Conservation (phyloP, 352 stramenopile genomes). For the Phytophthora capsici region DNA sequence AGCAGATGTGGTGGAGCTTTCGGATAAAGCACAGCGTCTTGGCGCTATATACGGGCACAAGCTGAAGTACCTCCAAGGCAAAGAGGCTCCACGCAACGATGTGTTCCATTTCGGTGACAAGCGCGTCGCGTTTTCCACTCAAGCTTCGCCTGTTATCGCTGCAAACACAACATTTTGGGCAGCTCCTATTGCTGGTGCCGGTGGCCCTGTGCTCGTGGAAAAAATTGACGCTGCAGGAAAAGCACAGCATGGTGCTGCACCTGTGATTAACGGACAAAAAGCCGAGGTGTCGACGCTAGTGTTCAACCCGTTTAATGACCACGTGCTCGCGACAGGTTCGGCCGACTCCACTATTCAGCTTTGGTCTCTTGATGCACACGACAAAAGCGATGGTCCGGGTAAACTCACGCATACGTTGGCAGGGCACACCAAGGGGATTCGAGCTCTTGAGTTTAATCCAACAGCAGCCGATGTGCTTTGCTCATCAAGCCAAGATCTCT, state of each 20-base stretch:
- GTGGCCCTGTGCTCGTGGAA: conserved; percentile 72
- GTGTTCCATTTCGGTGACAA: conserved; percentile 63
- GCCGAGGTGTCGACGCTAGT: conserved; percentile 63
- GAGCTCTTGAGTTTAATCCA: conserved; percentile 72
- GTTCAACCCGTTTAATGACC: conserved; percentile 65
- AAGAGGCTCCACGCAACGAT: conserved; percentile 60
- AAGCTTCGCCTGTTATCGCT: conserved; percentile 52
- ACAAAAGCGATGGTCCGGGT: conserved; percentile 7
- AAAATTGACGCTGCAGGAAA: conserved; percentile 51
- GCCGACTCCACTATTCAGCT: conserved; percentile 67
- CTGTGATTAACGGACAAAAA: conserved; percentile 75
- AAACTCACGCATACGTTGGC: conserved; percentile 36
- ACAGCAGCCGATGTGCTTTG: conserved; percentile 65
- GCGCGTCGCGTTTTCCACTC: conserved; percentile 44
- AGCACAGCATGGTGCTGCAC: conserved; percentile 42
- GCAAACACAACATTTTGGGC: conserved; percentile 70
- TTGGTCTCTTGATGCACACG: conserved; percentile 49
- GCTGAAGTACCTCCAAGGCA: conserved; percentile 82
- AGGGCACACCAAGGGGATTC: conserved; percentile 62
- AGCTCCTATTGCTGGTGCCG: conserved; percentile 56
- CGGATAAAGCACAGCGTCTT: conserved; percentile 71
- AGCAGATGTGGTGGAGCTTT: conserved; percentile 44
- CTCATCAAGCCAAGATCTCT: conserved; percentile 63
- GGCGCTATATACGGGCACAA: conserved; percentile 79
- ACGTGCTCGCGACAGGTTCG: conserved; percentile 65